Evolutionary conservation across 345 rosid genomes (phyloP).

Genomic region (Ricinus communis): DNA sequence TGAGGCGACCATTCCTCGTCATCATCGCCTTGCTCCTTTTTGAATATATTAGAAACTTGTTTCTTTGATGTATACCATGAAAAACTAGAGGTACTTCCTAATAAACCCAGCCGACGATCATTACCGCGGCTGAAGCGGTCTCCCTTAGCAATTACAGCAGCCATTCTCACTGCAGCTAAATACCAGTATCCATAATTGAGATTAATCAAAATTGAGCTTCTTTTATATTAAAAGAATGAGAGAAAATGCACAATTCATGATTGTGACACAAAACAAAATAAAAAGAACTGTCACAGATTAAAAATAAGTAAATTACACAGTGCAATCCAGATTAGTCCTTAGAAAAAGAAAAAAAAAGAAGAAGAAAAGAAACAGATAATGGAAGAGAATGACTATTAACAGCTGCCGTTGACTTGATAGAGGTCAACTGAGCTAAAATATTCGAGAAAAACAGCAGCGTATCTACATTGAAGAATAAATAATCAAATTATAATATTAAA

Average conservation of each 20-base stretch:
- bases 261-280: too few relatives aligned
- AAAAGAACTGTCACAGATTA: too few relatives aligned
- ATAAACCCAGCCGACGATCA: background rate
- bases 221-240: background rate
- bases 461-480: too few relatives aligned
- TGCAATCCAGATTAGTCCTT: too few relatives aligned
- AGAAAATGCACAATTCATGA: too few relatives aligned
- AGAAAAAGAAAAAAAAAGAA: too few relatives aligned
- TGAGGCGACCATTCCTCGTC: background rate
- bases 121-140: conserved; percentile 7
- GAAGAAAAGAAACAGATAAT: too few relatives aligned
- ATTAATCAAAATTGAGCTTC: background rate
- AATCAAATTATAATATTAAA: background rate
- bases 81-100: background rate
- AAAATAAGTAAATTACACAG: too few relatives aligned
- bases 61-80: conserved; percentile 23
- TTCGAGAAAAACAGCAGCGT: background rate
- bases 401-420: background rate
- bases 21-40: background rate
- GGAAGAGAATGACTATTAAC: too few relatives aligned
- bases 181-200: background rate
- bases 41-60: conserved; percentile 6
- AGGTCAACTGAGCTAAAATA: background rate
- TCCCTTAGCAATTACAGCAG: conserved; percentile 32
- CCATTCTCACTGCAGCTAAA: conserved; percentile 38